These are phyloP conservation scores for Botrytis aclada DNA, from an alignment of 2,329 filamentous ascomycete genomes.

Conservation along the genomic window DNA sequence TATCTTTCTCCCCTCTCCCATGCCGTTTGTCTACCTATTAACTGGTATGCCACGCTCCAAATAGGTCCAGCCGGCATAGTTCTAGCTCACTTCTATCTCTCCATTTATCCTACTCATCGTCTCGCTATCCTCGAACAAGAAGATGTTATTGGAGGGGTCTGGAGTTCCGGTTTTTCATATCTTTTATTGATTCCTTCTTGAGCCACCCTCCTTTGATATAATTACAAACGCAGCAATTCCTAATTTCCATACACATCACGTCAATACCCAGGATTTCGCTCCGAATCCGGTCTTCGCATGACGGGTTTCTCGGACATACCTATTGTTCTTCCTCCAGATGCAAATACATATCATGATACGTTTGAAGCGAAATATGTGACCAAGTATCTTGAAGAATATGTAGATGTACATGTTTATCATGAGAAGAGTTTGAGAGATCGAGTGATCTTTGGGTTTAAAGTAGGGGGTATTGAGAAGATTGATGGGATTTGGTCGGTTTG, in stretches of 20 bases:
- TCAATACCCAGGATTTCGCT: slow-evolving; percentile 35
- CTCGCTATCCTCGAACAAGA: neutral
- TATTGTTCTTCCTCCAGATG: slow-evolving; percentile 31
- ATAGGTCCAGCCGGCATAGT: neutral
- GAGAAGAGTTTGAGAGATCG: slow-evolving; percentile 30
- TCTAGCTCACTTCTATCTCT: neutral
- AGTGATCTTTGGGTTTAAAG: slow-evolving; percentile 29
- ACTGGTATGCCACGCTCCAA: neutral
- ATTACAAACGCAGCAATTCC: neutral
- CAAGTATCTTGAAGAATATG: slow-evolving; percentile 34
- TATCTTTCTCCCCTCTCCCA: neutral
- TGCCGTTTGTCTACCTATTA: neutral
- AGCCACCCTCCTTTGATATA: no score
- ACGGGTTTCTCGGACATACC: slow-evolving; percentile 37
- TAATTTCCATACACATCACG: slow-evolving; percentile 23
- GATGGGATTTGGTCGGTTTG: slow-evolving; percentile 26
- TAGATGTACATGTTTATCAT: slow-evolving; percentile 23
- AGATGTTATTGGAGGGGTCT: neutral
- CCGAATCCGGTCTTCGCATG: slow-evolving; percentile 35
- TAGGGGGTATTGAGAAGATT: slow-evolving; percentile 28
- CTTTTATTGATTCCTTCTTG: neutral
- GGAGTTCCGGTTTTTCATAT: neutral
- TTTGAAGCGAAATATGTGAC: slow-evolving; percentile 34
- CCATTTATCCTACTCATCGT: neutral
- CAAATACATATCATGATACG: slow-evolving; percentile 31